Evolutionary conservation across 345 rosid genomes (phyloP), one percentile per base, ranked within the genome.

Genomic region (Eucalyptus pumila): DNA sequence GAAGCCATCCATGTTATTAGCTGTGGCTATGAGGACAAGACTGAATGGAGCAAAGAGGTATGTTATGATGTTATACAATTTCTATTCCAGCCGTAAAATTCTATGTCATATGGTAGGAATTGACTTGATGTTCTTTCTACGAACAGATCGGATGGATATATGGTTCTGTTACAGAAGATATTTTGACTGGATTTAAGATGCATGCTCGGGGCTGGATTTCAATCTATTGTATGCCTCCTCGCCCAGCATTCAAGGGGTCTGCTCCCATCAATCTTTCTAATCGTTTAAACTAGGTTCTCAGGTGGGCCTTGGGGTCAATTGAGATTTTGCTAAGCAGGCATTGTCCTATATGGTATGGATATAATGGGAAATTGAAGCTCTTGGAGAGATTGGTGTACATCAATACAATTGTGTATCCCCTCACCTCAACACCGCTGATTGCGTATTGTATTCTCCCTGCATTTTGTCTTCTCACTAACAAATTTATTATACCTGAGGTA

Each of bases 21-120:
- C 92, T 97, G 99, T 91, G 99, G 99, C 89, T 98, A 98, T 14
- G 99, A 98, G 91, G 99, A 97, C 95, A 98, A 98, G 95, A 95
- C 97, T 58, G 99, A 98, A 89, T 98, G 99, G 99, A 99, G 99
- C 87, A 98, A 98, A 93, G 99, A 98, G 99, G 99, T 95, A 16
- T 52, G 92, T 90, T 60, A 40, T 40, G 95, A 24, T 58, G 92
- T 90, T 58, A 40, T 37, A 23, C 16, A 6, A 42, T 27, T 88
- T 76, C 14, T 60, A 80, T 76, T 44, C 90, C 24, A 47, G n/a
- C 17, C 56, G 44, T 44, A 86, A 56, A 86, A 65, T 85, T 76
- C 89, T 83, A 87, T 76, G 47, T 40, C 47, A 11, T 37, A 76
- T 76, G 24, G 47, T 76, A 21, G 83, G 83, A 76, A 37, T 37